Evolutionary conservation across 78 protist species (phyloP).

Genomic region (Thecamonas trahens): DNA sequence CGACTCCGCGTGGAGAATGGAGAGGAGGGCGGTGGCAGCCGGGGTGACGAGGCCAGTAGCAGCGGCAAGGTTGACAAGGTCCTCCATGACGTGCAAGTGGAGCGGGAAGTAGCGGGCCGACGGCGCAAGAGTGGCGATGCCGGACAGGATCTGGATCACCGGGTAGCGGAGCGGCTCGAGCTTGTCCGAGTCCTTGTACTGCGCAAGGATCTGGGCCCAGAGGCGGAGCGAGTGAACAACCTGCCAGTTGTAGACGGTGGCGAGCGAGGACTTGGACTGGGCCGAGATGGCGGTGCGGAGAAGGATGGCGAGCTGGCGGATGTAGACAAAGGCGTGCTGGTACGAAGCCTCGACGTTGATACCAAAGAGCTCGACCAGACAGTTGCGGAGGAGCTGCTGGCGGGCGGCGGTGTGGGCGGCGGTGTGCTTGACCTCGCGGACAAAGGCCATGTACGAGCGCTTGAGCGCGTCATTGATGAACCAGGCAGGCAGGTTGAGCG

Average conservation of each 20-base stretch:
- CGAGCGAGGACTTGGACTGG: constrained; percentile 1
- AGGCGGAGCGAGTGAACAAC: constrained; percentile 52
- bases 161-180: constrained; percentile 54
- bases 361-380: constrained; percentile 68
- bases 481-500: constrained; percentile 43
- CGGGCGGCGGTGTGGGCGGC: constrained; percentile 1
- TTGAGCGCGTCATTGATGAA: constrained; percentile 34
- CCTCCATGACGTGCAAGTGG: constrained; percentile 36
- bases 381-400: constrained; percentile 47
- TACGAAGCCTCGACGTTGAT: constrained; percentile 49
- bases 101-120: constrained; percentile 56
- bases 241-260: constrained; percentile 82
- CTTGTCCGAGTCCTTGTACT: constrained; percentile 9
- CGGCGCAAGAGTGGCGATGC: constrained; percentile 4
- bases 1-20: neutral
- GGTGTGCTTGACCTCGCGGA: constrained; percentile 18
- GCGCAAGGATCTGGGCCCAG: constrained; percentile 58
- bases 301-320: constrained; percentile 87
- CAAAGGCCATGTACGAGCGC: constrained; percentile 69
- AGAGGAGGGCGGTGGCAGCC: constrained; percentile 34
- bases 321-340: constrained; percentile 76
- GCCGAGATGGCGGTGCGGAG: constrained; percentile 53
- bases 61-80: constrained; percentile 35
- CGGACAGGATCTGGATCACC: neutral
- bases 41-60: constrained; percentile 33